Evolutionary conservation across 1,284 basidiomycete genomes (phyloP), one percentile per base, ranked within the genome.

Genomic region (Cryptococcus depauperatus): DNA sequence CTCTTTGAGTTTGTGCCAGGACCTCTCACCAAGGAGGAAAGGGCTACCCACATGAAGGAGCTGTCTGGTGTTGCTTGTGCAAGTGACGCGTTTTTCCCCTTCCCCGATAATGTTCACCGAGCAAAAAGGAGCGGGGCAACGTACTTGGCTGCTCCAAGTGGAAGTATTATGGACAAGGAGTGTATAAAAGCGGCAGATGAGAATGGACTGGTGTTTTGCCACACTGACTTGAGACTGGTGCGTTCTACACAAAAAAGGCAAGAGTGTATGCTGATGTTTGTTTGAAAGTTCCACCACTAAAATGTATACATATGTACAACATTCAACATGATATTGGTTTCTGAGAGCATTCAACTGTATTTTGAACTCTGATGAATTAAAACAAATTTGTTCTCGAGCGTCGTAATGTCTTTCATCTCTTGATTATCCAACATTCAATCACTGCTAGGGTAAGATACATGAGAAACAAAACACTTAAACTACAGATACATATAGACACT

Each of bases 11-110:
- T 73, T 27, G 72, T 81, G 8, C 88, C 91, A 0, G 73, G 71
- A 51, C 74, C 83, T 16, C 73, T 99, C 53, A 80, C 74, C 16
- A 77, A 73, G 18, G 77, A 78, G 57, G 92, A 96, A 74, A 82
- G 80, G 63, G 78, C 75, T 57, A 77, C 76, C 43, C 89, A 88
- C 78, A 79, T 81, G 50, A 70, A 64, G 46, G 74, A 82, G 72
- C 73, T 95, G 50, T 81, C 83, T 44, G 85, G 81, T 28, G 93
- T 98, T 40, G 82, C 85, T 6, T 92, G 92, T 69, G 88, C 88
- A 29, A 90, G 85, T 55, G 95, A 98, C 62, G 93, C 93, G 47
- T 98, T 98, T 79, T 98, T 98, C 87, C 93, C 93, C 32, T 98
- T 98, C 82, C 82, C 91, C 7, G 95, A 98, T 72, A 99, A 98